Evolutionary conservation across 73 alveolate species (phyloP).

Genomic region (Paramecium sexaurelia): DNA sequence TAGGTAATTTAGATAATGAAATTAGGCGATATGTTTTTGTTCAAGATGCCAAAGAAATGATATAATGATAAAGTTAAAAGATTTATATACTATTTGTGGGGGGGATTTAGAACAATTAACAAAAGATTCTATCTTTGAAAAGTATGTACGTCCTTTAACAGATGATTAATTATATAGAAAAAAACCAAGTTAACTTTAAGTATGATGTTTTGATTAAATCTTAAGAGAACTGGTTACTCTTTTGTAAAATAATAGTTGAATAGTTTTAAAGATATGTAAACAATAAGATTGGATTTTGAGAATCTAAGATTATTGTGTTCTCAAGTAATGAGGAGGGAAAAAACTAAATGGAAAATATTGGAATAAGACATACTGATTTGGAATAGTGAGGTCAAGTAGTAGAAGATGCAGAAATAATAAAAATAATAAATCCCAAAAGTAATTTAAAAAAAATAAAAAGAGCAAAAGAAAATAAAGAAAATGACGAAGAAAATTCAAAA

Average conservation of each 20-base stretch:
- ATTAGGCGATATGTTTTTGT: conserved; percentile 51
- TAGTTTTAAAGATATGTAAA: conserved; percentile 34
- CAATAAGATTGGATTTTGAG: conserved; percentile 29
- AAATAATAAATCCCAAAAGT: neutral
- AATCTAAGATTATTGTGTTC: conserved; percentile 42
- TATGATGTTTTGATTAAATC: neutral
- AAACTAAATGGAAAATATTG: neutral
- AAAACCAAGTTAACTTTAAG: neutral
- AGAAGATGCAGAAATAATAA: neutral
- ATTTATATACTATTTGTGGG: conserved; percentile 42
- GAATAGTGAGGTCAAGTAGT: neutral
- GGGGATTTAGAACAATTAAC: conserved; percentile 40
- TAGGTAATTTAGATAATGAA: neutral
- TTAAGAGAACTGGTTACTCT: conserved; percentile 16
- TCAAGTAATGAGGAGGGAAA: conserved; percentile 31
- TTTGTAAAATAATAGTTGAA: neutral
- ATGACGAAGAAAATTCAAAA: neutral
- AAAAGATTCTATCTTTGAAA: conserved; percentile 38
- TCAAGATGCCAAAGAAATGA: conserved; percentile 58
- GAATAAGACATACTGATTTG: neutral
- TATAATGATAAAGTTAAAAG: conserved; percentile 43
- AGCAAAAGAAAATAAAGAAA: neutral
- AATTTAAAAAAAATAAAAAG: neutral
- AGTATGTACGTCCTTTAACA: neutral
- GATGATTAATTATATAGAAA: conserved; percentile 37